These are phyloP conservation scores for Acmispon strigosus DNA, from an alignment of 306 rosid genomes.

Conservation along the genomic window DNA sequence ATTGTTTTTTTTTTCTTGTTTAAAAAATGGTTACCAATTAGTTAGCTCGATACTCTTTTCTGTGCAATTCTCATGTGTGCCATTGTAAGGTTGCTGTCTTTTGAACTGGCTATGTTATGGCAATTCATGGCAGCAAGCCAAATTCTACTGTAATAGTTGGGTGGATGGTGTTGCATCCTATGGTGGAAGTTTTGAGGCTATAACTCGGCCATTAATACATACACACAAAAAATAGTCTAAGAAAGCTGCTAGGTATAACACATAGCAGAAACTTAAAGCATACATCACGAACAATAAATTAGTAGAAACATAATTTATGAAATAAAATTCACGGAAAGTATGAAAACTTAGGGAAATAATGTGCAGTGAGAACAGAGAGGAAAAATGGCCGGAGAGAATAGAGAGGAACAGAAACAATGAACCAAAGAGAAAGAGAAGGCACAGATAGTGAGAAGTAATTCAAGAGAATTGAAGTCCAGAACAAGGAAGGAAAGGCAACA, in stretches of 20 bases:
- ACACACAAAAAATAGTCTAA: background rate
- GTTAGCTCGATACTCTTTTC: background rate
- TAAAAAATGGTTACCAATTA: background rate
- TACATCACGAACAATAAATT: background rate
- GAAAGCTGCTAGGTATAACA: too few species aligned
- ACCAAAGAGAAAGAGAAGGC: background rate
- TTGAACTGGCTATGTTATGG: background rate
- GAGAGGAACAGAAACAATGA: background rate
- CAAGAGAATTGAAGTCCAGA: background rate
- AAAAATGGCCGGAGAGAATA: background rate
- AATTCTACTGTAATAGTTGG: background rate
- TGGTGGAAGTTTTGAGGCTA: background rate
- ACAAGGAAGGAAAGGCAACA: background rate
- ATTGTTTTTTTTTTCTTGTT: background rate
- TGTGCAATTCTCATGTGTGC: background rate
- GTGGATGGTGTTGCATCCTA: background rate
- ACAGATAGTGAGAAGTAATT: background rate
- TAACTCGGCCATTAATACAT: background rate
- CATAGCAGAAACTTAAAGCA: background rate
- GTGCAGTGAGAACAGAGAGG: background rate
- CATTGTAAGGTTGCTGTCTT: background rate
- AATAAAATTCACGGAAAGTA: background rate
- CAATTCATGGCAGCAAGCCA: background rate
- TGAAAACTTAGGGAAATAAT: background rate
- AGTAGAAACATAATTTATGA: background rate